phyloP scores from a whole-genome alignment of 768 basidiomycete genomes.

The Sporobolomyces pararoseus region DNA sequence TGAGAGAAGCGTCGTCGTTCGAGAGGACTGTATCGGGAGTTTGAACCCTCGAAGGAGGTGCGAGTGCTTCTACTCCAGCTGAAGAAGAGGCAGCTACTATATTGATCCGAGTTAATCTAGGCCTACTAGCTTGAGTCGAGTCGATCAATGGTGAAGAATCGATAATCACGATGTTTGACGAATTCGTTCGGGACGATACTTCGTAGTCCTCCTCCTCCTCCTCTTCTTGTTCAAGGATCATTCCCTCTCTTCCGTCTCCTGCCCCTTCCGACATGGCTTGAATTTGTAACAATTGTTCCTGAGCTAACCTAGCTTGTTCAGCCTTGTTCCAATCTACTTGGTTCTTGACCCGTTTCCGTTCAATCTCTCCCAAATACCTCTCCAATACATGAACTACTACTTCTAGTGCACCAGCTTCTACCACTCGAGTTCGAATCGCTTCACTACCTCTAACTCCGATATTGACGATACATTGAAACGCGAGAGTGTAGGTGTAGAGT shows the following conservation, averaged over 20 bases:
- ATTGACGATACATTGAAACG: constrained; percentile 95
- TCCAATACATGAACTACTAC: constrained; percentile 91
- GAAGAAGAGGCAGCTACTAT: constrained; percentile 29
- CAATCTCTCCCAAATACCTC: constrained; percentile 79
- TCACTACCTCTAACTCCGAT: constrained; percentile 95
- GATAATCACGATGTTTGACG: constrained; percentile 8
- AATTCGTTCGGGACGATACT: no score
- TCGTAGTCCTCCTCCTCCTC: neutral
- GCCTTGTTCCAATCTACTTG: constrained; percentile 17
- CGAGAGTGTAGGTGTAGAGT: constrained; percentile 78
- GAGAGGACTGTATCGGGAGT: constrained; percentile 36
- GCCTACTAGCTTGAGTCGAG: constrained; percentile 11
- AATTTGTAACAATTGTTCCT: neutral
- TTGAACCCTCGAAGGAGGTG: constrained; percentile 19
- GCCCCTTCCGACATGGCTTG: neutral
- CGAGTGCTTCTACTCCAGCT: neutral
- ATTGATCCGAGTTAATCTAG: constrained; percentile 29
- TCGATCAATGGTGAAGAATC: neutral
- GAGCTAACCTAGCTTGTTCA: neutral
- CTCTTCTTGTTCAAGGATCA: neutral
- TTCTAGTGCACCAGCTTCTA: constrained; percentile 88
- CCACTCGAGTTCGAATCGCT: constrained; percentile 81
- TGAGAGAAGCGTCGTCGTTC: constrained; percentile 26
- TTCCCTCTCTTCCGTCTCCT: no score
- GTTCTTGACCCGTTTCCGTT: constrained; percentile 13